These are phyloP conservation scores for Tricholoma saponaceum DNA, from an alignment of 768 basidiomycete genomes.

Conservation along the genomic window DNA sequence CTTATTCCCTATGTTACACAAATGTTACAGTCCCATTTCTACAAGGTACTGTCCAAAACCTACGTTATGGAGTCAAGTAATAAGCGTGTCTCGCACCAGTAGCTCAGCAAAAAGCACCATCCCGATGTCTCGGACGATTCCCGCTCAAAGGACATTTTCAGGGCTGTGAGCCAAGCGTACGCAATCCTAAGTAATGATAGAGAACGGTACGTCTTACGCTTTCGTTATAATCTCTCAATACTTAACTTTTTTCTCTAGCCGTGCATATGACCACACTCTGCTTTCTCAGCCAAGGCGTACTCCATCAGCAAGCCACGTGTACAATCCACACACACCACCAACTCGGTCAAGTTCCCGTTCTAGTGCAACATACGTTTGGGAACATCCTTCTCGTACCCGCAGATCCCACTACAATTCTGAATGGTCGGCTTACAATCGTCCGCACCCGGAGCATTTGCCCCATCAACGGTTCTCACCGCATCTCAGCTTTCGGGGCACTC, in stretches of 20 bases:
- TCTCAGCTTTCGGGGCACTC: neutral
- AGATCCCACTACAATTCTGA: neutral
- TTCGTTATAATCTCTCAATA: neutral
- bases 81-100: neutral
- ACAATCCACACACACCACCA: neutral
- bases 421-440: neutral
- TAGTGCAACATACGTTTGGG: slow-evolving; percentile 1
- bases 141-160: slow-evolving; percentile 33
- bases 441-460: neutral
- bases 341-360: neutral
- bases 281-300: neutral
- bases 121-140: slow-evolving; percentile 45
- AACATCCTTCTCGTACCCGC: neutral
- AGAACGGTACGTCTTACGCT: slow-evolving; percentile 28
- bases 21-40: slow-evolving; percentile 39
- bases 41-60: slow-evolving; percentile 24
- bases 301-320: neutral
- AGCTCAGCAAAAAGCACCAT: slow-evolving; percentile 46
- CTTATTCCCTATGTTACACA: neutral
- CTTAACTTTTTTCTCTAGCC: neutral
- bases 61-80: neutral
- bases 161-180: slow-evolving; percentile 41
- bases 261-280: slow-evolving; percentile 1
- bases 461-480: neutral
- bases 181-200: slow-evolving; percentile 40